Evolutionary conservation across 768 basidiomycete genomes (phyloP).

Genomic region (Calocybe indica): DNA sequence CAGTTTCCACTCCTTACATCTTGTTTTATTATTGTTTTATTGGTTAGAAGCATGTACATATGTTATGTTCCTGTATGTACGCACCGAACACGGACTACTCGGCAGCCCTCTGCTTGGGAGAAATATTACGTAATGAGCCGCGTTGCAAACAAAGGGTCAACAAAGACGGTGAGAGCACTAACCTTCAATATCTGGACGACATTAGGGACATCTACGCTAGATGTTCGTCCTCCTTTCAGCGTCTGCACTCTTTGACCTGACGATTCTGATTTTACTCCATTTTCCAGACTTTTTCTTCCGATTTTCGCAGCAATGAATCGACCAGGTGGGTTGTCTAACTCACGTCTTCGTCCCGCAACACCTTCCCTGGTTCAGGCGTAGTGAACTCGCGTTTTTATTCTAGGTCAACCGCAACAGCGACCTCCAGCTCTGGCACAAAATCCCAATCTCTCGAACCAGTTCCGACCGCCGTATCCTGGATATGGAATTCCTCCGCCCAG

Average conservation of each 20-base stretch:
- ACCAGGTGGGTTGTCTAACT: constrained; percentile 37
- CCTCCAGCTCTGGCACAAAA: constrained; percentile 70
- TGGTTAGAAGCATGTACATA: too few relatives aligned
- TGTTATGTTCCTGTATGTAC: too few relatives aligned
- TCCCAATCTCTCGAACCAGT: constrained; percentile 56
- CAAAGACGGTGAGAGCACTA: constrained; percentile 23
- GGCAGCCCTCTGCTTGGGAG: neutral
- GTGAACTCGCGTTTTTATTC: constrained; percentile 6
- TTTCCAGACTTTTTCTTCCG: constrained; percentile 21
- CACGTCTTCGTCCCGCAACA: constrained; percentile 1
- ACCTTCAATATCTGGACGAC: constrained; percentile 8
- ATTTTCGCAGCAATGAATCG: constrained; percentile 49
- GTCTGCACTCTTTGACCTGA: neutral
- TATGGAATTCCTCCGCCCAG: constrained; percentile 57
- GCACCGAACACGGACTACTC: neutral
- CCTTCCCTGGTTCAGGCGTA: neutral
- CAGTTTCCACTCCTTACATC: too few relatives aligned
- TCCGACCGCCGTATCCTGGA: constrained; percentile 47
- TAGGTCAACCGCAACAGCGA: constrained; percentile 79
- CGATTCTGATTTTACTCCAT: constrained; percentile 7
- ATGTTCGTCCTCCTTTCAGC: constrained; percentile 2
- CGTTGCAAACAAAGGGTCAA: constrained; percentile 35
- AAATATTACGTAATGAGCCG: constrained; percentile 11
- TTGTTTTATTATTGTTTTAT: too few relatives aligned
- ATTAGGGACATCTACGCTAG: constrained; percentile 9